Evolutionary conservation across 345 rosid genomes (phyloP), one percentile per base, ranked within the genome.

Genomic region (Atalantia buxifolia): DNA sequence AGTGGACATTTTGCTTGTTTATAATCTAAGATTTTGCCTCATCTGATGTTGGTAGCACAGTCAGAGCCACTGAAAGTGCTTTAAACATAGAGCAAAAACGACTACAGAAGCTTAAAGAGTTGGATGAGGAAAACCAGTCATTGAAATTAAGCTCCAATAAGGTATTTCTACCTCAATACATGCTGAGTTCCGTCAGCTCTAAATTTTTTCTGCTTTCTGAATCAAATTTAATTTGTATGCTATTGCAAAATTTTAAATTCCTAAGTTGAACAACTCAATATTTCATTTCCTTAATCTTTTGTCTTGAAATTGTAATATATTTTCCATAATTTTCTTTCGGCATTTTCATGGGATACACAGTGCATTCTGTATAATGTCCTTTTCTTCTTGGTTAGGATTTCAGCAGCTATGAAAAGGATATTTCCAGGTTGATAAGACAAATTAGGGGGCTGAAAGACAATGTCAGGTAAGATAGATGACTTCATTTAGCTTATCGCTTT

Each of bases 21-120:
- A 30, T 50, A 27, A 69, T 45, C 77, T 69, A 56, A 79, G 77
- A 67, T 70, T 28, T 71, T 64, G 27, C 77, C 36, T 69, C 53
- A 65, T 77, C 59, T 75, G 24, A 42, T 86, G 68, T 83, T 88
- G 95, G 83, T 81, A 84, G 81, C 69, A 71, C 82, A 78, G 74
- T 88, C 69, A 94, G 88, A 88, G 98, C 91, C 81, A 85, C 97
- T 66, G 83, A 86, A 83, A 89, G 81, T 83, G 93, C 93, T 80
- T 83, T 92, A 80, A 85, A 72, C 31, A 63, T 88, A 80, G 98
- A 93, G 89, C 86, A 84, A 78, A 84, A 71, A 81, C 91, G 98
- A 81, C 83, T 87, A 28, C 84, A 86, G 83, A 93, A 85, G 87
- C 88, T 91, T n/a, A 84, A 84, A 78, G 91, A 87, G 85, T 80